A percentile compares a stretch with the other conserved stretches of the same genome.
Conservation (phyloP, 352 stramenopile genomes). For the Phytophthora syringae region DNA sequence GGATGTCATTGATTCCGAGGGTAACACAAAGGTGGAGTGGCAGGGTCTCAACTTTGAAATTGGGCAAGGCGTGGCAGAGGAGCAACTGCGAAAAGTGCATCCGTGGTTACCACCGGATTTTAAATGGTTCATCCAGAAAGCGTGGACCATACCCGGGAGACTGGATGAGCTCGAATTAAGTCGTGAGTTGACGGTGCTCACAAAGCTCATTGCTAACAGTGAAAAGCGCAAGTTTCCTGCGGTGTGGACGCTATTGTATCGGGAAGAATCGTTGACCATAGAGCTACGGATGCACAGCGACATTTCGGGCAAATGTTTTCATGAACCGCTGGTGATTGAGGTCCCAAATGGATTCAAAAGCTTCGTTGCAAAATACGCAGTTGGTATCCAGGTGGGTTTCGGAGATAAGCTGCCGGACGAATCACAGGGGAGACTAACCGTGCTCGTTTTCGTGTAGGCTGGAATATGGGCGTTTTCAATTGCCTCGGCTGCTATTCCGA, state of each 20-base stretch:
- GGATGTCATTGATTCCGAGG: neutral
- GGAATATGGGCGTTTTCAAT: constrained; percentile 8
- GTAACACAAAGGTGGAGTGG: neutral
- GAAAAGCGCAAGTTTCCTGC: constrained; percentile 6
- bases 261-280: neutral
- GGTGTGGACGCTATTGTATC: constrained; percentile 3
- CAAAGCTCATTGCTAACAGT: neutral
- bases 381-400: constrained; percentile 9
- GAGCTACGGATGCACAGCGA: constrained; percentile 23
- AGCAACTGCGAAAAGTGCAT: neutral
- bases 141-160: neutral
- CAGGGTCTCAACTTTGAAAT: neutral
- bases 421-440: neutral
- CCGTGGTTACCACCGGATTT: constrained; percentile 20
- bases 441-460: constrained; percentile 4
- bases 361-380: neutral
- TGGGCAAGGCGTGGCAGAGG: neutral
- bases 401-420: neutral
- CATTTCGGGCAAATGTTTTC: constrained; percentile 13
- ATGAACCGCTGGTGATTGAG: constrained; percentile 7
- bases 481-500: constrained; percentile 1
- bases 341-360: neutral
- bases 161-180: neutral
- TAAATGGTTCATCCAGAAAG: constrained; percentile 7
- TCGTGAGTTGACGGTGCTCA: neutral